phyloP scores from a whole-genome alignment of 805 yeast genomes.

The Metschnikowia borealis region DNA sequence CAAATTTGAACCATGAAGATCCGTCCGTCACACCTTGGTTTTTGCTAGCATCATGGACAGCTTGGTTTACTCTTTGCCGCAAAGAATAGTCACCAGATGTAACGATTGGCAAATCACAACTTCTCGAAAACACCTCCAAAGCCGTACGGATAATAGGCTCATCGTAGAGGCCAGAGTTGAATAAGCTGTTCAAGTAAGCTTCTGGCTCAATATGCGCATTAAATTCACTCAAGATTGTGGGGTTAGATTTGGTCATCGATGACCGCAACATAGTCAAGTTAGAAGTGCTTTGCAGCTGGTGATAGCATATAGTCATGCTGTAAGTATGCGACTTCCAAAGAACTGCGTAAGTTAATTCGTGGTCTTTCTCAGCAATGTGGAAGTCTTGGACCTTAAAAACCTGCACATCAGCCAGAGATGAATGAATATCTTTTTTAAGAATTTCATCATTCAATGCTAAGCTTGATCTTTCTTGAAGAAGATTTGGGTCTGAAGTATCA shows the following conservation, averaged over 20 bases:
- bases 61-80: conserved; percentile 23
- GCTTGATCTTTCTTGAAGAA: background rate
- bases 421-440: background rate
- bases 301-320: conserved; percentile 10
- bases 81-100: conserved; percentile 12
- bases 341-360: conserved; percentile 24
- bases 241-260: conserved; percentile 37
- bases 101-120: conserved; percentile 22
- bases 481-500: background rate
- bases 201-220: conserved; percentile 6
- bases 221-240: conserved; percentile 5
- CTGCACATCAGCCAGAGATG: background rate
- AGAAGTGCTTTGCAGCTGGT: conserved; percentile 3
- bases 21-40: conserved; percentile 29
- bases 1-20: conserved; percentile 65
- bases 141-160: conserved; percentile 49
- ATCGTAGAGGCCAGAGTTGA: conserved; percentile 49
- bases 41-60: conserved; percentile 9
- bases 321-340: conserved; percentile 63
- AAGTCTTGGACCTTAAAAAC: conserved; percentile 15
- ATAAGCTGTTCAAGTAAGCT: conserved; percentile 24
- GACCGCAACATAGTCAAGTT: conserved; percentile 1
- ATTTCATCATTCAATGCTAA: conserved; percentile 3
- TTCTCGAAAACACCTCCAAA: conserved; percentile 46
- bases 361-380: conserved; percentile 3